A percentile compares a stretch with the other conserved stretches of the same genome.
Evolutionary conservation across 2,329 filamentous ascomycete species (phyloP).

Genomic region (Xylogone sp.): DNA sequence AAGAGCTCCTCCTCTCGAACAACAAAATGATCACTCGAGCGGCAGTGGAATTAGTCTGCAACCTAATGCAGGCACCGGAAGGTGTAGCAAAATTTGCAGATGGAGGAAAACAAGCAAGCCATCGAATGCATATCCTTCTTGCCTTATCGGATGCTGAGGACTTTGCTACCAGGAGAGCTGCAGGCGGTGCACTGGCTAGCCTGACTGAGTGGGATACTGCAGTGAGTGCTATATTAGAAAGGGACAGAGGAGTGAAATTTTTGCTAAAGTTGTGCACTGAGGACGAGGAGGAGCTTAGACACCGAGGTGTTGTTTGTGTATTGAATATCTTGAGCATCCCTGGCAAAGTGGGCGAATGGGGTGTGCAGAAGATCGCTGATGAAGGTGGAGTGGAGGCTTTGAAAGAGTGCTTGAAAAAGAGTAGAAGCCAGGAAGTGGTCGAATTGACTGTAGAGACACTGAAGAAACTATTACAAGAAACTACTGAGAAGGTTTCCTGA

Average conservation of each 20-base stretch:
- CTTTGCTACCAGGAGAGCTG: conserved; percentile 71
- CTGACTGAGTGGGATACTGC: conserved; percentile 75
- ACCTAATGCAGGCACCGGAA: conserved; percentile 69
- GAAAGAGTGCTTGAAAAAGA: conserved; percentile 66
- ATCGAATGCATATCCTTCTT: conserved; percentile 77
- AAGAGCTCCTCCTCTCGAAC: conserved; percentile 76
- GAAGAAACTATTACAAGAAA: conserved; percentile 41
- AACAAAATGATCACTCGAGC: conserved; percentile 78
- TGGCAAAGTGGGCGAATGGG: conserved; percentile 60
- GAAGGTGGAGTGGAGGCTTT: conserved; percentile 64
- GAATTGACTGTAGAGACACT: conserved; percentile 68
- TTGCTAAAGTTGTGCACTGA: conserved; percentile 79
- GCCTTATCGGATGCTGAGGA: conserved; percentile 88
- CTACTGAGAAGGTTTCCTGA: not conserved
- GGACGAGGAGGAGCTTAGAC: conserved; percentile 62
- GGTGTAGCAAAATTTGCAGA: conserved; percentile 69
- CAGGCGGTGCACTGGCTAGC: conserved; percentile 83
- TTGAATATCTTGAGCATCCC: conserved; percentile 68
- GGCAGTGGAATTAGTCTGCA: conserved; percentile 85
- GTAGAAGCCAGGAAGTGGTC: conserved; percentile 65
- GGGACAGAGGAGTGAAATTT: conserved; percentile 70
- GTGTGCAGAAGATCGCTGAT: conserved; percentile 55
- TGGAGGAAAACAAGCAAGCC: conserved; percentile 60
- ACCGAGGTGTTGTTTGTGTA: conserved; percentile 72
- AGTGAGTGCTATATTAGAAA: conserved; percentile 65